Conservation (phyloP, 805 yeast genomes). For the Maudiozyma turicensis region DNA sequence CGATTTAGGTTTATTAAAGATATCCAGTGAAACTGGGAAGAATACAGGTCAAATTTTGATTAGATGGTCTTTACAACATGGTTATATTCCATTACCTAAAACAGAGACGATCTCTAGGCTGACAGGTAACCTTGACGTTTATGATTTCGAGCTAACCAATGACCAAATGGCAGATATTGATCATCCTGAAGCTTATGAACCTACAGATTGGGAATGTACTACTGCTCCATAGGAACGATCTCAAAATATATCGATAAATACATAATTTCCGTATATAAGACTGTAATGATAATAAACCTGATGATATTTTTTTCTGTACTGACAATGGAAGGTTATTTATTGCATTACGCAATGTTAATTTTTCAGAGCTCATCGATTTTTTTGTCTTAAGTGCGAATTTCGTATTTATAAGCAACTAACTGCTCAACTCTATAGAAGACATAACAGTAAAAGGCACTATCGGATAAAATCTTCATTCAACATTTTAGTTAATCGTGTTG, state of each 20-base stretch:
- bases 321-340: too few species aligned
- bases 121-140: conserved; percentile 44
- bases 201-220: conserved; percentile 71
- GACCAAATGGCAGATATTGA: conserved; percentile 35
- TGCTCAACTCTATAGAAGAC: neutral
- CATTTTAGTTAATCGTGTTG: neutral
- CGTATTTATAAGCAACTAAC: neutral
- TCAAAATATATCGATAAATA: neutral
- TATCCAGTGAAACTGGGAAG: conserved; percentile 41
- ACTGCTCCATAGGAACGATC: conserved; percentile 35
- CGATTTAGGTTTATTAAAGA: conserved; percentile 41
- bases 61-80: conserved; percentile 66
- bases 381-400: neutral
- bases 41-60: conserved; percentile 55
- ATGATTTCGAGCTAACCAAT: conserved; percentile 36
- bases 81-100: conserved; percentile 63
- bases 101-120: conserved; percentile 46
- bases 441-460: too few species aligned
- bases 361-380: conserved; percentile 1
- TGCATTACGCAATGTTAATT: neutral
- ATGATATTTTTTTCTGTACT: too few species aligned
- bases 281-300: too few species aligned
- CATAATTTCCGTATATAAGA: neutral
- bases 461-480: too few species aligned
- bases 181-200: conserved; percentile 52